Conservation (phyloP, 2,329 filamentous ascomycete species). For the Colletotrichum orbiculare region DNA sequence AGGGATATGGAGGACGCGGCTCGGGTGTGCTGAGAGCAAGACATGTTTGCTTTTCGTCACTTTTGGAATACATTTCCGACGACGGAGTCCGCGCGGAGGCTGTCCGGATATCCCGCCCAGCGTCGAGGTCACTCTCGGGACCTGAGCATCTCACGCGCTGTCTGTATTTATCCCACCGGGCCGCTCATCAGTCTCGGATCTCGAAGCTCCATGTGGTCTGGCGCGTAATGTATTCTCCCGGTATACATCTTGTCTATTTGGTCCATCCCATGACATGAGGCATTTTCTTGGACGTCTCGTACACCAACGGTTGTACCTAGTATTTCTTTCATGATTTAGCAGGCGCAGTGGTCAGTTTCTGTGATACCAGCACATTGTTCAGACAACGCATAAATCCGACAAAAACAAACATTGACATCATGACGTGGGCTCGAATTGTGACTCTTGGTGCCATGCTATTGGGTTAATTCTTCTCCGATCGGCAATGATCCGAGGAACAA, state of each 20-base stretch:
- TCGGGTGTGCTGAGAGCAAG: slow-evolving; percentile 16
- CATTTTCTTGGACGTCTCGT: background rate
- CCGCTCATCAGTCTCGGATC: slow-evolving; percentile 3
- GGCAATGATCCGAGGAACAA: too few species aligned
- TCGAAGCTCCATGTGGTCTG: slow-evolving; percentile 30
- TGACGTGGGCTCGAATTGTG: too few species aligned
- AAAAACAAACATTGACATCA: background rate
- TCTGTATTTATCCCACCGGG: slow-evolving; percentile 18
- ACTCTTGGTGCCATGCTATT: too few species aligned
- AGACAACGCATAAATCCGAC: background rate
- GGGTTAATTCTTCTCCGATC: too few species aligned
- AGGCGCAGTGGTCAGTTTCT: background rate
- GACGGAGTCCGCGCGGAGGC: slow-evolving; percentile 18
- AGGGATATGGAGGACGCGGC: background rate
- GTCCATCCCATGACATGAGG: background rate
- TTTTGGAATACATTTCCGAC: background rate
- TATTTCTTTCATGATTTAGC: background rate
- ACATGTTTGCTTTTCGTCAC: slow-evolving; percentile 13
- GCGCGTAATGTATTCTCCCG: slow-evolving; percentile 21
- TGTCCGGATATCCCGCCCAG: background rate
- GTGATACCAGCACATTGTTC: background rate
- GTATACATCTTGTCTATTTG: background rate
- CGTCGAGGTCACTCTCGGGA: too few species aligned
- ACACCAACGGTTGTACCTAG: background rate
- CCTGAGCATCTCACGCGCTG: background rate